Conservation (phyloP, 2,329 filamentous ascomycete species). For the Cladosporium sp. region DNA sequence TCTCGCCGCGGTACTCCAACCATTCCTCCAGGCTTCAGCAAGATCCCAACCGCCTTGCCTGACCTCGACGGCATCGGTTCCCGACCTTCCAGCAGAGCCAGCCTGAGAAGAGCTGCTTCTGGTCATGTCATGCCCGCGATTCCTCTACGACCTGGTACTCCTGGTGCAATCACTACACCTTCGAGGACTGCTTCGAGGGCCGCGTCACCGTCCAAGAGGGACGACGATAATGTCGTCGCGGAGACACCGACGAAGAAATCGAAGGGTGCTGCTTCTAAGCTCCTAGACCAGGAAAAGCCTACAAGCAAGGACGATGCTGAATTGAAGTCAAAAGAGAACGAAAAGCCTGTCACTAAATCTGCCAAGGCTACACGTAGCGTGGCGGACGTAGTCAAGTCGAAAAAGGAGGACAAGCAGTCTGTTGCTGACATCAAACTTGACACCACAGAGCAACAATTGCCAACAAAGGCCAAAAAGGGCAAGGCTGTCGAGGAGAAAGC, state of each 20-base stretch:
- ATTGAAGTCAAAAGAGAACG: background rate
- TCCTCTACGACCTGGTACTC: conserved; percentile 43
- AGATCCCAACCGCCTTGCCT: conserved; percentile 28
- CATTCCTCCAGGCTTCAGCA: conserved; percentile 48
- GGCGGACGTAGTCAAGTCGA: conserved; percentile 12
- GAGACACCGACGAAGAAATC: conserved; percentile 25
- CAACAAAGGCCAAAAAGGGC: conserved; percentile 1
- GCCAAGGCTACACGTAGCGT: conserved; percentile 10
- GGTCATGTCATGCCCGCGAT: conserved; percentile 40
- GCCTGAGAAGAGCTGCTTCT: conserved; percentile 31
- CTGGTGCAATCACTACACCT: conserved; percentile 35
- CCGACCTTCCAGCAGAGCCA: conserved; percentile 38
- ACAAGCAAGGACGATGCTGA: background rate
- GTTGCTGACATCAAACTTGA: background rate
- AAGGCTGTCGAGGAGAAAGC: conserved; percentile 8
- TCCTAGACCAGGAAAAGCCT: conserved; percentile 3
- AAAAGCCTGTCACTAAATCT: conserved; percentile 27
- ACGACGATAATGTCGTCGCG: conserved; percentile 21
- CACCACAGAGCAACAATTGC: background rate
- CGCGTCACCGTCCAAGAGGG: conserved; percentile 23
- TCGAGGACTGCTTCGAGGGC: conserved; percentile 25
- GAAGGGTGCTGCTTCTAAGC: conserved; percentile 13
- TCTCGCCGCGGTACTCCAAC: conserved; percentile 46
- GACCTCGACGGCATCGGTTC: conserved; percentile 29
- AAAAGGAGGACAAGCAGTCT: conserved; percentile 5